These are phyloP conservation scores for Rosa persica DNA, from an alignment of 306 rosid species.

Conservation along the genomic window DNA sequence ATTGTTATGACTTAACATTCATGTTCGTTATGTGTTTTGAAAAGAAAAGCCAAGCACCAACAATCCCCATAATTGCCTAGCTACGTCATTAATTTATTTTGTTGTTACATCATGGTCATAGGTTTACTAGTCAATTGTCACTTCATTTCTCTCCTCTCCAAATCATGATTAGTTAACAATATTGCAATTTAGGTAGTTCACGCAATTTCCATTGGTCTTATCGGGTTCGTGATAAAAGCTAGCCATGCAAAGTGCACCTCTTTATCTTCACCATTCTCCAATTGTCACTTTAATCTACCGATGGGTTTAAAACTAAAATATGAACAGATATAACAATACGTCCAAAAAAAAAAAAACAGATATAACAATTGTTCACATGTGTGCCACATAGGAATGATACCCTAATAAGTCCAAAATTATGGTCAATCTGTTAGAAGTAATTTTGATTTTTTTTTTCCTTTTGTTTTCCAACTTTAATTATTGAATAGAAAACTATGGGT, in stretches of 20 bases:
- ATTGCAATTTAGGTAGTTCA: not conserved
- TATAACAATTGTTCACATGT: not conserved
- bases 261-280: too few relatives aligned
- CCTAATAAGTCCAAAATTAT: conserved; percentile 4
- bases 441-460: not conserved
- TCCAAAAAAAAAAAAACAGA: not conserved
- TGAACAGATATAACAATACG: not conserved
- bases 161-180: conserved; percentile 1
- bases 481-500: not conserved
- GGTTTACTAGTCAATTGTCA: not conserved
- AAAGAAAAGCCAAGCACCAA: conserved; percentile 1
- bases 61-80: not conserved
- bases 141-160: not conserved
- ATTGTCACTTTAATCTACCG: not conserved
- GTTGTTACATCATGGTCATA: not conserved
- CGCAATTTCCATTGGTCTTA: not conserved
- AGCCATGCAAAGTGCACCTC: conserved; percentile 17
- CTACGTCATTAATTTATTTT: not conserved
- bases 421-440: not conserved
- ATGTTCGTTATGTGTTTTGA: not conserved
- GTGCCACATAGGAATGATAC: not conserved
- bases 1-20: not conserved
- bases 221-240: not conserved
- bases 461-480: not conserved
- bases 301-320: not conserved